phyloP scores from a whole-genome alignment of 1,284 basidiomycete genomes.

The Rhodofomes roseus region DNA sequence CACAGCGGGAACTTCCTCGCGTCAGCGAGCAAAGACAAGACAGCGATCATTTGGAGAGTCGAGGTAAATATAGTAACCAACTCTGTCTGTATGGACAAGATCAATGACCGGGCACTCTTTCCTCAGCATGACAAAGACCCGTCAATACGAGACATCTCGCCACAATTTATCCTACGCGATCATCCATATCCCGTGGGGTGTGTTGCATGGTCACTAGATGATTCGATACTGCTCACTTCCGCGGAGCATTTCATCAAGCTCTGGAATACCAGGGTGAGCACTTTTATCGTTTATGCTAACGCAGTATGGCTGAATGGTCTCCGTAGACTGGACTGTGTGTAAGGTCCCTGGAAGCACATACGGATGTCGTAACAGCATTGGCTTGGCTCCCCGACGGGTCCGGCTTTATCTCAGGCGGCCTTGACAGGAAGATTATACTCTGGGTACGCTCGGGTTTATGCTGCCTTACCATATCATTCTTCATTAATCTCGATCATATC shows the following conservation, averaged over 20 bases:
- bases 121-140: conserved; percentile 46
- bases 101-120: not conserved
- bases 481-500: conserved; percentile 4
- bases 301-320: not conserved
- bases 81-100: too few species aligned
- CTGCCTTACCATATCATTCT: conserved; percentile 4
- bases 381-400: conserved; percentile 87
- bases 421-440: conserved; percentile 85
- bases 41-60: conserved; percentile 87
- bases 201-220: conserved; percentile 89
- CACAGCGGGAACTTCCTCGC: conserved; percentile 85
- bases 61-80: conserved; percentile 54
- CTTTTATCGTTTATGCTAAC: not conserved
- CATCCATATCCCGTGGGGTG: conserved; percentile 77
- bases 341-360: conserved; percentile 66
- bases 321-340: conserved; percentile 66
- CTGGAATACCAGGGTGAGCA: conserved; percentile 79
- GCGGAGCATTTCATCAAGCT: conserved; percentile 78
- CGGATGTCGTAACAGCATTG: conserved; percentile 83
- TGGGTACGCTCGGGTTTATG: conserved; percentile 61
- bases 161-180: conserved; percentile 62
- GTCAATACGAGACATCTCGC: conserved; percentile 54
- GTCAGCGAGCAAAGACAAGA: conserved; percentile 83
- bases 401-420: conserved; percentile 87
- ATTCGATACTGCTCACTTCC: conserved; percentile 77